Percentiles rank a stretch among this genome's conserved stretches.
phyloP scores from a whole-genome alignment of 1,284 basidiomycete species.

The Cryptococcus sp. region DNA sequence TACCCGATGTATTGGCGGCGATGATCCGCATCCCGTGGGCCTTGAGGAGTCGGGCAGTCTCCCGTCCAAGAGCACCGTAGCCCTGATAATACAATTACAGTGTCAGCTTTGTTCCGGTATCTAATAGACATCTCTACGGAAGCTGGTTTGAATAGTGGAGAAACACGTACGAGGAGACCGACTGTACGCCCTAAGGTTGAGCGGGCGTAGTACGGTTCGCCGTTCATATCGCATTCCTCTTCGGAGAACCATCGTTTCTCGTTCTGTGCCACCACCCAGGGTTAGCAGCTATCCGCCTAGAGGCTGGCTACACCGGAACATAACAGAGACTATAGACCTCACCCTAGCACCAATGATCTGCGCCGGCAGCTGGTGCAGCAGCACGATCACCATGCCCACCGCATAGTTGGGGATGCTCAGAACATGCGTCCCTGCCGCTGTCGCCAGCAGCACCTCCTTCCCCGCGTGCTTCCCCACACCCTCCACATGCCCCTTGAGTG shows the following conservation, averaged over 20 bases:
- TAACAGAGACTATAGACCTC: constrained; percentile 9
- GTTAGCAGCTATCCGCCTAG: too few species aligned
- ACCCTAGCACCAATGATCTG: constrained; percentile 36
- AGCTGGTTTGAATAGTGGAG: neutral
- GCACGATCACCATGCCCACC: constrained; percentile 31
- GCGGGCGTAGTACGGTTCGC: constrained; percentile 28
- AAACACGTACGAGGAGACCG: constrained; percentile 37
- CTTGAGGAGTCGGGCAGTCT: constrained; percentile 43
- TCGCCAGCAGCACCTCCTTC: constrained; percentile 28
- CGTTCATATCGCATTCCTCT: constrained; percentile 27
- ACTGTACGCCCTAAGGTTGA: constrained; percentile 38
- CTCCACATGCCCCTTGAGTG: constrained; percentile 14
- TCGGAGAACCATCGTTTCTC: constrained; percentile 30
- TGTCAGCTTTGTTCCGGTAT: neutral
- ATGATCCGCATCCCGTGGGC: constrained; percentile 41
- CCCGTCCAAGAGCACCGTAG: constrained; percentile 40
- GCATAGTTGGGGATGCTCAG: constrained; percentile 44
- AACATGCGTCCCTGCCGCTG: constrained; percentile 44
- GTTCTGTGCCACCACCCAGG: constrained; percentile 10
- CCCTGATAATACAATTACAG: constrained; percentile 16
- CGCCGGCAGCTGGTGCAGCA: constrained; percentile 37
- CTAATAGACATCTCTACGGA: neutral
- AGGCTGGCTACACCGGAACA: neutral
- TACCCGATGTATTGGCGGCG: constrained; percentile 46
- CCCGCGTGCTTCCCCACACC: neutral